Base-by-base conservation (phyloP, 139 green algal genomes). In the Yamagishiella unicocca region DNA sequence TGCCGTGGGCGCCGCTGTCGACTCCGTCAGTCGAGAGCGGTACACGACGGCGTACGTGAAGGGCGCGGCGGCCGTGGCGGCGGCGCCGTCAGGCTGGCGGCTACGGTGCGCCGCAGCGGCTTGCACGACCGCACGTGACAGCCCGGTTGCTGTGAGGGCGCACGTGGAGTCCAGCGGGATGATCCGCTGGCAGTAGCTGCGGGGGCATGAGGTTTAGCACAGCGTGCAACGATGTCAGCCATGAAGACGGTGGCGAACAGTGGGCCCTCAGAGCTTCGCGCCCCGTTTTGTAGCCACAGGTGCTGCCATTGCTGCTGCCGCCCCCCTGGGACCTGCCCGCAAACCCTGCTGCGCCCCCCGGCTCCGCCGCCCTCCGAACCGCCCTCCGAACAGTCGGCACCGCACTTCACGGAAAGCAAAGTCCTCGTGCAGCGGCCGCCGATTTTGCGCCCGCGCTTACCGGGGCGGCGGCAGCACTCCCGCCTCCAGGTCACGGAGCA, bases 131-230 rank as follows among this genome's bases (percentile, higher is more conserved):
- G 79, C 79, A 0, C 54, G 35, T 1, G 61, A 27, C 40, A 75
- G 29, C 7, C 61, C 79, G 4, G 27, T 31, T 0, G 29, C 14
- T 3, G 79, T 85, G 61, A 62, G n/a, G 29, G 6, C 40, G 62
- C 61, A 75, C 2, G 79, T 85, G n/a, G 79, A 29, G 79, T 85
- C 79, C 42, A 85, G 37, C 6, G 79, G 79, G 4, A 76, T 62
- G 38, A 85, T 62, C 2, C 79, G 61, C 61, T 85, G 79, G 42
- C 61, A 75, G 79, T 76, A n/a, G 12, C 79, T 75, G 40, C 72
- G 43, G 42, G 25, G 71, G 19, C 7, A 27, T 2, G 42, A 43
- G 67, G 14, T 7, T 12, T 19, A 14, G 37, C 4, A 14, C 9
- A 6, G 35, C 19, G 29, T 17, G 58, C 50, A 58, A 17, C 14